phyloP scores from a whole-genome alignment of 129 eudicot genomes.

The Centella asiatica region DNA sequence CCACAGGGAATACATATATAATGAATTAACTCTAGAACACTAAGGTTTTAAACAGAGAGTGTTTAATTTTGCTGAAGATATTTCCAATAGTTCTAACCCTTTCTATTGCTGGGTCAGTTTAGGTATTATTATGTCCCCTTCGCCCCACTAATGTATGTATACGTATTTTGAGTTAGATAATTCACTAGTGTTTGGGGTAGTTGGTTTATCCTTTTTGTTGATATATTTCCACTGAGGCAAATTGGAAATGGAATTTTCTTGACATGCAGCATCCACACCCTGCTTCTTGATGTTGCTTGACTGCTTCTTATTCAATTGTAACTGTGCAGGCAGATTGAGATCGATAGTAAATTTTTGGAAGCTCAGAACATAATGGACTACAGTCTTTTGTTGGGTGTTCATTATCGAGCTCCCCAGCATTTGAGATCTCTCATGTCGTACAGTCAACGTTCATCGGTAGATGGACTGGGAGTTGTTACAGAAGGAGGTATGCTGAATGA shows the following conservation, averaged over 20 bases:
- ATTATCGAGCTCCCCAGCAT: slow-evolving; percentile 94
- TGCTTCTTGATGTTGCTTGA: neutral
- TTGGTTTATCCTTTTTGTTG: neutral
- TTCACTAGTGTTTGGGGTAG: too few relatives aligned
- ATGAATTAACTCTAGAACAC: too few relatives aligned
- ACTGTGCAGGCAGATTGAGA: slow-evolving; percentile 82
- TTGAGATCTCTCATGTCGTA: slow-evolving; percentile 64
- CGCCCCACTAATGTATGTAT: too few relatives aligned
- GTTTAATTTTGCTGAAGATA: too few relatives aligned
- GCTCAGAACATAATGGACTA: slow-evolving; percentile 93
- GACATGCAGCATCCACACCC: too few relatives aligned
- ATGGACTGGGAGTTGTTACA: slow-evolving; percentile 78
- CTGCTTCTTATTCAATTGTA: slow-evolving; percentile 18
- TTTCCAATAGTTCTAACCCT: too few relatives aligned
- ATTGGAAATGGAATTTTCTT: slow-evolving; percentile 3
- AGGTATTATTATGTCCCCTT: too few relatives aligned
- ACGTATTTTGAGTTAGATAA: too few relatives aligned
- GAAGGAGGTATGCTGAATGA: slow-evolving; percentile 61
- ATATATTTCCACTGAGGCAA: slow-evolving; percentile 44
- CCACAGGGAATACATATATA: too few relatives aligned
- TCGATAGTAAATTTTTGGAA: slow-evolving; percentile 84
- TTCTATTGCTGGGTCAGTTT: too few relatives aligned
- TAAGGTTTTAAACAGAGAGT: too few relatives aligned
- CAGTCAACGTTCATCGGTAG: slow-evolving; percentile 35
- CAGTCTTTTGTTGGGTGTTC: slow-evolving; percentile 91